phyloP scores from a whole-genome alignment of 331 rosid genomes.

The Phaseolus coccineus region DNA sequence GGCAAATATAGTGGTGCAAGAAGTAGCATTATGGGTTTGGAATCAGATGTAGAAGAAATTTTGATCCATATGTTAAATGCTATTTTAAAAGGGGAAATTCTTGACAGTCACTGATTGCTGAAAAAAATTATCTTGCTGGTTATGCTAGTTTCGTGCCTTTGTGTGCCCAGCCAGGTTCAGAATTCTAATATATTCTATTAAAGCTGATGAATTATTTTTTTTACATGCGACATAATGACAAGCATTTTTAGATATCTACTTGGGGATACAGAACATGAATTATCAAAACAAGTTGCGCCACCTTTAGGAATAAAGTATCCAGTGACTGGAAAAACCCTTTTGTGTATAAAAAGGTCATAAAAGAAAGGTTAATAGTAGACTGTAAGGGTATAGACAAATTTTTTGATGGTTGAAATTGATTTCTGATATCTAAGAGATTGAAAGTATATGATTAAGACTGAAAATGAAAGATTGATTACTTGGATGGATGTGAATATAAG shows the following conservation, averaged over 20 bases:
- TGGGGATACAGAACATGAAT: not conserved
- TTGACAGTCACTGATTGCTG: not conserved
- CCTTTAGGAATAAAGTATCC: conserved; percentile 23
- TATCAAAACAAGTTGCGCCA: conserved; percentile 15
- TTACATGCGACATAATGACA: not conserved
- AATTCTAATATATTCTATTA: conserved; percentile 22
- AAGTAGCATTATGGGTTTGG: not conserved
- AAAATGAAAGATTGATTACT: not conserved
- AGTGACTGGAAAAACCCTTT: conserved; percentile 23
- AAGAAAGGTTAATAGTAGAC: not conserved
- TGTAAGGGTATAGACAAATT: conserved; percentile 3
- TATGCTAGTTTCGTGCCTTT: conserved; percentile 13
- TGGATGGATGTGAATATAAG: not conserved
- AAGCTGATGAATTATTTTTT: not conserved
- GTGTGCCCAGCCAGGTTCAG: not conserved
- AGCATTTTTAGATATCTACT: conserved; percentile 11
- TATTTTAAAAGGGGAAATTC: not conserved
- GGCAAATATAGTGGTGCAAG: not conserved
- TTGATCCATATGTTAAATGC: conserved; percentile 17
- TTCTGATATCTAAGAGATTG: conserved; percentile 20
- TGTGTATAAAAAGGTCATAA: not conserved
- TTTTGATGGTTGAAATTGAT: conserved; percentile 34
- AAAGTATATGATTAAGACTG: not conserved
- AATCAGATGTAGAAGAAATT: conserved; percentile 3
- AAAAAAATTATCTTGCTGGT: not conserved